Conservation (phyloP, 768 basidiomycete species). For the Trametes coccinea region DNA sequence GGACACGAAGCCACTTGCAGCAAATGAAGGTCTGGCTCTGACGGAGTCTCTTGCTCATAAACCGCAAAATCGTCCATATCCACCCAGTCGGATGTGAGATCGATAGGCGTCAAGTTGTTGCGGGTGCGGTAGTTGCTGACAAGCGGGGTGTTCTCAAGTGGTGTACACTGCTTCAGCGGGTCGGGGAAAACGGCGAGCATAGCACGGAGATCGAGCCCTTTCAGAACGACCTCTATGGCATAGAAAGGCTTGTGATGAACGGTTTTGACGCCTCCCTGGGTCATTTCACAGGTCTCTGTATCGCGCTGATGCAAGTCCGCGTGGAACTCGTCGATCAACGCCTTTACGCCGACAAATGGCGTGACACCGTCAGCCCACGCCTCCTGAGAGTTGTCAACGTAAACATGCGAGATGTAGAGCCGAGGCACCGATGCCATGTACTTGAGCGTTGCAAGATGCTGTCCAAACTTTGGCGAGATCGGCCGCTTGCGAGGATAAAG, state of each 20-base stretch:
- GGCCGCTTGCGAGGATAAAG: slow-evolving; percentile 68
- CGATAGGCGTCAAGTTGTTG: slow-evolving; percentile 44
- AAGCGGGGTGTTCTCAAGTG: slow-evolving; percentile 47
- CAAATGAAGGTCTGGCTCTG: slow-evolving; percentile 62
- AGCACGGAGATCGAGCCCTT: slow-evolving; percentile 73
- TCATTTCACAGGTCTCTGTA: slow-evolving; percentile 68
- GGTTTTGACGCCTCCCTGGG: slow-evolving; percentile 57
- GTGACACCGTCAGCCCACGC: slow-evolving; percentile 82
- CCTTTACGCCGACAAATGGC: slow-evolving; percentile 84
- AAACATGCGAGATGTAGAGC: slow-evolving; percentile 83
- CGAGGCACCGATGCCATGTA: slow-evolving; percentile 79
- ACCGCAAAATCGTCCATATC: slow-evolving; percentile 75
- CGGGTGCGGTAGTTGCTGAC: slow-evolving; percentile 51
- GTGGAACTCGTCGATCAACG: slow-evolving; percentile 74
- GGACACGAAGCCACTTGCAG: slow-evolving; percentile 78
- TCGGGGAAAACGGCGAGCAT: slow-evolving; percentile 79
- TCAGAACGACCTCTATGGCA: slow-evolving; percentile 81
- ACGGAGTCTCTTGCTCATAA: slow-evolving; percentile 64
- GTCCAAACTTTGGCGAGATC: slow-evolving; percentile 83
- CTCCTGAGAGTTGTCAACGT: slow-evolving; percentile 76
- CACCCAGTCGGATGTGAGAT: slow-evolving; percentile 63
- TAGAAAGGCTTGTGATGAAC: slow-evolving; percentile 83
- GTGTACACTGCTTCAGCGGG: slow-evolving; percentile 54
- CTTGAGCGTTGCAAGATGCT: slow-evolving; percentile 88
- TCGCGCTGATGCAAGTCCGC: slow-evolving; percentile 93